These are phyloP conservation scores for Curvularia verruculosa DNA, from an alignment of 2,329 filamentous ascomycete species.

Conservation along the genomic window DNA sequence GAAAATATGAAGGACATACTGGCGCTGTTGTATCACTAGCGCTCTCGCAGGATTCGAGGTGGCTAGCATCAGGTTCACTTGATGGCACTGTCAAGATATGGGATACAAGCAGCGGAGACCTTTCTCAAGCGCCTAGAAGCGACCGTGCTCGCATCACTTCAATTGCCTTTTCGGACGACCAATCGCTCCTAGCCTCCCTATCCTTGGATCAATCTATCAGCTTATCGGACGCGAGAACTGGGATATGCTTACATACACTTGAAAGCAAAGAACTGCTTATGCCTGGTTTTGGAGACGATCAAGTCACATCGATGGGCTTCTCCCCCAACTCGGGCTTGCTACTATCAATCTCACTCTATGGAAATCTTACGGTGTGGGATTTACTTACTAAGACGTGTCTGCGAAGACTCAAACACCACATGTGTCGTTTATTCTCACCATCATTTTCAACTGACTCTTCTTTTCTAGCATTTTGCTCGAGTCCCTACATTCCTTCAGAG, in stretches of 20 bases:
- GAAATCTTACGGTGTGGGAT: background rate
- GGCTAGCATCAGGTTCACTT: slow-evolving; percentile 11
- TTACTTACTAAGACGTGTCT: background rate
- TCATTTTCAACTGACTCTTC: background rate
- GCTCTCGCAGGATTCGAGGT: slow-evolving; percentile 14
- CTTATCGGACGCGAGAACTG: slow-evolving; percentile 29
- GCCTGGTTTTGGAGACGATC: background rate
- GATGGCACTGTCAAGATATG: slow-evolving; percentile 15
- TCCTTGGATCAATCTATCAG: slow-evolving; percentile 7
- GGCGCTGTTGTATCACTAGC: slow-evolving; percentile 10
- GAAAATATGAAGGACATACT: slow-evolving; percentile 24
- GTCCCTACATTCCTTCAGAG: no score
- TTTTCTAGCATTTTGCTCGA: slow-evolving; percentile 6
- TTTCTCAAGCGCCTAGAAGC: slow-evolving; percentile 13
- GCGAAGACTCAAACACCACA: background rate
- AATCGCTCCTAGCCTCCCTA: background rate
- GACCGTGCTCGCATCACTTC: slow-evolving; percentile 7
- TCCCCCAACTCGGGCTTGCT: background rate
- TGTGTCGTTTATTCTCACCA: no score
- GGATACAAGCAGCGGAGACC: slow-evolving; percentile 5
- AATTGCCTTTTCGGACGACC: slow-evolving; percentile 9
- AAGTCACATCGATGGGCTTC: background rate
- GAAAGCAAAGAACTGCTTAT: background rate
- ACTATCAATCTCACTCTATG: background rate
- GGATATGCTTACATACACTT: slow-evolving; percentile 12